phyloP scores from a whole-genome alignment of 2,329 filamentous ascomycete species.

The Phialophora expanda region DNA sequence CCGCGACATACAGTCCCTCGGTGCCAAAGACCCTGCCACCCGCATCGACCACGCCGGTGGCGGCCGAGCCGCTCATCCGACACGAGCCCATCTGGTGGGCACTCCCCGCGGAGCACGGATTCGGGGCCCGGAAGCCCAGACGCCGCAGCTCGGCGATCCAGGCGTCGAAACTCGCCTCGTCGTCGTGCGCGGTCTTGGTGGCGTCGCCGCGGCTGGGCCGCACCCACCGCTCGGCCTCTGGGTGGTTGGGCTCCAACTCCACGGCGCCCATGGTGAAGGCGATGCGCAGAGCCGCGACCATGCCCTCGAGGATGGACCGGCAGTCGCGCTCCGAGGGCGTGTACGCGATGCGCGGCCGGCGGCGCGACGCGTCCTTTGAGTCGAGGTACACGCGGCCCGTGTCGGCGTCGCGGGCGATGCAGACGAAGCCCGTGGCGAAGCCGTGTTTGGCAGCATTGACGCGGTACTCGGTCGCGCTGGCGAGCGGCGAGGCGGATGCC shows the following conservation, averaged over 20 bases:
- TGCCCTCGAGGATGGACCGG: conserved; percentile 71
- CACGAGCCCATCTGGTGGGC: conserved; percentile 60
- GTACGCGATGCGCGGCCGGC: conserved; percentile 71
- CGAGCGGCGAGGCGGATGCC: background rate
- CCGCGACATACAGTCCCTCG: conserved; percentile 54
- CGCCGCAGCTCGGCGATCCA: conserved; percentile 60
- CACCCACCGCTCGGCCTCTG: conserved; percentile 68
- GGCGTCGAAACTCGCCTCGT: conserved; percentile 55
- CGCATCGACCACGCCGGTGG: conserved; percentile 52
- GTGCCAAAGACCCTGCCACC: conserved; percentile 55
- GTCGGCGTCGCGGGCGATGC: conserved; percentile 76
- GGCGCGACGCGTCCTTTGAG: conserved; percentile 70
- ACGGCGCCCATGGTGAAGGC: conserved; percentile 76
- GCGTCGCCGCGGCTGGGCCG: conserved; percentile 42
- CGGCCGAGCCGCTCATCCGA: conserved; percentile 52
- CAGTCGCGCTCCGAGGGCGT: conserved; percentile 73
- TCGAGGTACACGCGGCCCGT: conserved; percentile 76
- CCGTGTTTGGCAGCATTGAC: conserved; percentile 70
- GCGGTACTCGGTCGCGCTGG: conserved; percentile 71
- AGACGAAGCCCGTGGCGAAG: conserved; percentile 74
- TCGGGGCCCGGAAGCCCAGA: conserved; percentile 54
- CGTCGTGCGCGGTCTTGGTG: conserved; percentile 34
- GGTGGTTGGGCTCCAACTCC: conserved; percentile 74
- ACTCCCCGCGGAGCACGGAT: conserved; percentile 49
- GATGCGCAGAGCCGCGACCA: conserved; percentile 75